Evolutionary conservation across 2,329 filamentous ascomycete species (phyloP).

Genomic region (Cladosporium sp.): DNA sequence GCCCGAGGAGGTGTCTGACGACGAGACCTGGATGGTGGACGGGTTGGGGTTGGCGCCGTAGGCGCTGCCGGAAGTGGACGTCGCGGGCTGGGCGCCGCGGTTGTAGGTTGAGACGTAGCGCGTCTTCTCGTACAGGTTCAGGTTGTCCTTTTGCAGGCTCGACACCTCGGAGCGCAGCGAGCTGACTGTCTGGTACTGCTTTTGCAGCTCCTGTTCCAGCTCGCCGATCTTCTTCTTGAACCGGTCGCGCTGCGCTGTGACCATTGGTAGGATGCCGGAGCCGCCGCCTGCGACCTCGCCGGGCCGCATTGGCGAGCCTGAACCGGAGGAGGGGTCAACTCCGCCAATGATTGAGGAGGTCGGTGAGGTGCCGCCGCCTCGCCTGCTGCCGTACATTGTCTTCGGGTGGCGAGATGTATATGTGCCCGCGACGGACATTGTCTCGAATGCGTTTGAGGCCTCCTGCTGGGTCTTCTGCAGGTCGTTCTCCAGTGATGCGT

Average conservation of each 20-base stretch:
- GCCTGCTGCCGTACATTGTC: constrained; percentile 55
- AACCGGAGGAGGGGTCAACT: constrained; percentile 65
- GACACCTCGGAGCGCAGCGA: constrained; percentile 86
- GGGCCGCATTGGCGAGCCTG: constrained; percentile 49
- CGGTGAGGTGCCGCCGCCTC: constrained; percentile 72
- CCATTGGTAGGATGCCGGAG: constrained; percentile 92
- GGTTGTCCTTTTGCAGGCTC: constrained; percentile 90
- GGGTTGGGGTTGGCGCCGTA: constrained; percentile 64
- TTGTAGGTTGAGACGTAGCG: constrained; percentile 94
- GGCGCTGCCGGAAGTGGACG: constrained; percentile 63
- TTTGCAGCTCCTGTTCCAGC: constrained; percentile 84
- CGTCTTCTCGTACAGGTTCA: constrained; percentile 95
- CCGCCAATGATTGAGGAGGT: constrained; percentile 98
- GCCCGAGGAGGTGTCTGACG: constrained; percentile 46
- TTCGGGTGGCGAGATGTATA: constrained; percentile 77
- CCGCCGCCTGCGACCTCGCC: constrained; percentile 70
- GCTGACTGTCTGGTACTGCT: constrained; percentile 75
- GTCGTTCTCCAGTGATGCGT: constrained; percentile 87
- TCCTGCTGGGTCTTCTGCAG: constrained; percentile 83
- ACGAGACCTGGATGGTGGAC: constrained; percentile 61
- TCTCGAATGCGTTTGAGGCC: constrained; percentile 77
- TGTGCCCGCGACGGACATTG: constrained; percentile 88
- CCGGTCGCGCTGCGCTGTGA: constrained; percentile 93
- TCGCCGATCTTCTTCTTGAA: constrained; percentile 96
- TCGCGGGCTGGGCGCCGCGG: constrained; percentile 50